phyloP scores from a whole-genome alignment of 805 yeast genomes.

The Lachancea fermentati region DNA sequence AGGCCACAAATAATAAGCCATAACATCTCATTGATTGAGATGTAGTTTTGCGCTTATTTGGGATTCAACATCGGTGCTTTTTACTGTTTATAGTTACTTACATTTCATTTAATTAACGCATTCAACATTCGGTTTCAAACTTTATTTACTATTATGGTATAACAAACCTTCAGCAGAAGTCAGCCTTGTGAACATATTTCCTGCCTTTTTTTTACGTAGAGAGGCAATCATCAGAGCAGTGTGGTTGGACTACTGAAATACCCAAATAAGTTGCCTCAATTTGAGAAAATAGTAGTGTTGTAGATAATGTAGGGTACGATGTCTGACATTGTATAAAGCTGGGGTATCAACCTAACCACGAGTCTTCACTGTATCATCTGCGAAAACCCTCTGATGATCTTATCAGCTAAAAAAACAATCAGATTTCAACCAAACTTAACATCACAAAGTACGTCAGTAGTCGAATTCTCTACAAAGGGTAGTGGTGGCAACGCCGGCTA shows the following conservation, averaged over 20 bases:
- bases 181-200: too few relatives aligned
- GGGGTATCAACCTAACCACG: not conserved
- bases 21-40: slow-evolving; percentile 6
- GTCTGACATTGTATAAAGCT: too few relatives aligned
- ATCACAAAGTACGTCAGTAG: not conserved
- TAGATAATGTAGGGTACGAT: too few relatives aligned
- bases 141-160: not conserved
- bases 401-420: not conserved
- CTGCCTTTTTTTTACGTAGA: not conserved
- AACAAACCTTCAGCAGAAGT: too few relatives aligned
- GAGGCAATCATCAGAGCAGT: too few relatives aligned
- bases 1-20: not conserved
- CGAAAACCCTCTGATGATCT: too few relatives aligned
- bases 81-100: slow-evolving; percentile 10
- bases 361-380: not conserved
- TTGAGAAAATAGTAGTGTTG: too few relatives aligned
- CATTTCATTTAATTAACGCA: slow-evolving; percentile 28
- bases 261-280: too few relatives aligned
- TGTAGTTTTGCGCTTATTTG: slow-evolving; percentile 5
- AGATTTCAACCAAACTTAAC: not conserved
- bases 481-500: not conserved
- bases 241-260: too few relatives aligned
- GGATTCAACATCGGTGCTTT: slow-evolving; percentile 32
- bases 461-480: not conserved
- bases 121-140: slow-evolving; percentile 32